A percentile compares a stretch with the other conserved stretches of the same genome.
phyloP scores from a whole-genome alignment of 2,329 filamentous ascomycete genomes.

The Calonectria pseudoturangicola region DNA sequence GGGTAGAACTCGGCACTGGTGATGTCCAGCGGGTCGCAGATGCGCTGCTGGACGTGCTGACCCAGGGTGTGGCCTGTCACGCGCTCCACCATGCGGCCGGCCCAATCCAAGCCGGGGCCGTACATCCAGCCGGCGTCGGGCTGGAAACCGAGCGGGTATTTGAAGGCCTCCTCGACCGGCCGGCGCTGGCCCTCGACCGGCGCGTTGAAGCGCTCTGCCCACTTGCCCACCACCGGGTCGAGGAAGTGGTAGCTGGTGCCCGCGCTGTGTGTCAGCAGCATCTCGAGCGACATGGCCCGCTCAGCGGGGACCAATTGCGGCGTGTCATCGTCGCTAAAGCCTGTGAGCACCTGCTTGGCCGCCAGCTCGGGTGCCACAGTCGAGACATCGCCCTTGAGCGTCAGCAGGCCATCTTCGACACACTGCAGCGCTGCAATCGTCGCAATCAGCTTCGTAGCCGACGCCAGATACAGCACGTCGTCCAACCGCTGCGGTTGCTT shows the following conservation, averaged over 20 bases:
- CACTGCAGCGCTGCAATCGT: slow-evolving; percentile 71
- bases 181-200: slow-evolving; percentile 39
- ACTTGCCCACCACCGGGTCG: slow-evolving; percentile 59
- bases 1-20: slow-evolving; percentile 62
- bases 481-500: slow-evolving; percentile 61
- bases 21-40: slow-evolving; percentile 66
- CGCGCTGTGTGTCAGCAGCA: slow-evolving; percentile 71
- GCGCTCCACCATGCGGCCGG: slow-evolving; percentile 69
- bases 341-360: slow-evolving; percentile 67
- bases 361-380: slow-evolving; percentile 68
- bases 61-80: slow-evolving; percentile 65
- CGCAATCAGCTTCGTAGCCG: slow-evolving; percentile 67
- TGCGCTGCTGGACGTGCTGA: slow-evolving; percentile 65
- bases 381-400: slow-evolving; percentile 67
- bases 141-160: slow-evolving; percentile 68
- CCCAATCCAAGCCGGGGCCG: slow-evolving; percentile 70
- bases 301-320: slow-evolving; percentile 58
- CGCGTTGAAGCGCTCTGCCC: slow-evolving; percentile 57
- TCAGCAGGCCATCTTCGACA: slow-evolving; percentile 70
- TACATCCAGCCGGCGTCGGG: slow-evolving; percentile 72
- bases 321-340: slow-evolving; percentile 64
- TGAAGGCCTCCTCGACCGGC: slow-evolving; percentile 64
- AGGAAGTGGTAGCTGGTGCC: slow-evolving; percentile 68
- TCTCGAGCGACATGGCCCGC: slow-evolving; percentile 67
- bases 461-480: slow-evolving; percentile 61